Conservation (phyloP, 2,329 filamentous ascomycete genomes). For the Ophiostoma ulmi region DNA sequence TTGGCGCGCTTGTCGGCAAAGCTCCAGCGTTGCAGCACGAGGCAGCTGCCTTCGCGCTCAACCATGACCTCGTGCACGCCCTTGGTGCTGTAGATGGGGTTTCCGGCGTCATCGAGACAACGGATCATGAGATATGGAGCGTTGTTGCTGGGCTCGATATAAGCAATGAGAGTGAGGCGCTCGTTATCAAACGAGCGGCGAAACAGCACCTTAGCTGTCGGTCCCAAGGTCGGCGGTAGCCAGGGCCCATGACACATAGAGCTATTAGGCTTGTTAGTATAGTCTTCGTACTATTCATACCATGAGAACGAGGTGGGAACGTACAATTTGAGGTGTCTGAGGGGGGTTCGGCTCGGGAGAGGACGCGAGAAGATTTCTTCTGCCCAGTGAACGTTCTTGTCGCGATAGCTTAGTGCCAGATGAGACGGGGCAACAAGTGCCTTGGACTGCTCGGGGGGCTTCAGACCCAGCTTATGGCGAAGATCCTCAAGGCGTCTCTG, state of each 20-base stretch:
- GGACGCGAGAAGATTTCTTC: conserved; percentile 55
- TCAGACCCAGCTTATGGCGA: conserved; percentile 48
- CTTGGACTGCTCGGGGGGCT: conserved; percentile 26
- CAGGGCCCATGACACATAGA: conserved; percentile 46
- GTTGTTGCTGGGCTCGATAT: conserved; percentile 40
- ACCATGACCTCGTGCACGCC: conserved; percentile 54
- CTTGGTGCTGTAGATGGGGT: conserved; percentile 45
- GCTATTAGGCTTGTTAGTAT: conserved; percentile 30
- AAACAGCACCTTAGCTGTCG: conserved; percentile 49
- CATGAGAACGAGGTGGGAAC: not conserved
- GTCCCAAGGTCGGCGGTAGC: conserved; percentile 43
- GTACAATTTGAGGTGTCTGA: conserved; percentile 39
- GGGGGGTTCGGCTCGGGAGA: conserved; percentile 46
- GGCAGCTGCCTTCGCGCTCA: conserved; percentile 43
- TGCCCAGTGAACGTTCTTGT: conserved; percentile 48
- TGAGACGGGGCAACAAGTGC: conserved; percentile 35
- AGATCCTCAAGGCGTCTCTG: conserved; percentile 47
- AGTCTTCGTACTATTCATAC: not conserved
- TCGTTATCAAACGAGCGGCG: conserved; percentile 56
- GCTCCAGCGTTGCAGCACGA: conserved; percentile 52
- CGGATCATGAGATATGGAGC: conserved; percentile 47
- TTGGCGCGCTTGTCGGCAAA: conserved; percentile 40
- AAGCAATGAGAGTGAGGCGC: conserved; percentile 50
- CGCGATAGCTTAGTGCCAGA: conserved; percentile 28
- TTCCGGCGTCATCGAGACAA: conserved; percentile 38